Evolutionary conservation across 495 filamentous ascomycete species (phyloP).

Genomic region (Aspergillus leporis): DNA sequence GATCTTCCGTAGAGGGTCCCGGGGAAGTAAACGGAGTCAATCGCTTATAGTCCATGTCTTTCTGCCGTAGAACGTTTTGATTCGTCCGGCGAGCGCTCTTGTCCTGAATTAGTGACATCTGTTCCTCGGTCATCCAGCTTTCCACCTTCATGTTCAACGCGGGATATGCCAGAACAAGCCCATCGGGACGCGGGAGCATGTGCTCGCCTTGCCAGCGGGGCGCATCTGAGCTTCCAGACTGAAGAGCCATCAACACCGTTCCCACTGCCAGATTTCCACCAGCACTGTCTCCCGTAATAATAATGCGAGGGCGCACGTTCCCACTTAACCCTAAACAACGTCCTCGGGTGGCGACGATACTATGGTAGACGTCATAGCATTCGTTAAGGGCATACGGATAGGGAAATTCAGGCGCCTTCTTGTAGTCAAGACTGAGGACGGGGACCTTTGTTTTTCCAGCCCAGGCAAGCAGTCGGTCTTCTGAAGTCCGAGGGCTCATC

Average conservation of each 20-base stretch:
- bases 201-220: slow-evolving; percentile 58
- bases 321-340: slow-evolving; percentile 85
- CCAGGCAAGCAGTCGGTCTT: slow-evolving; percentile 91
- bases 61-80: slow-evolving; percentile 69
- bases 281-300: slow-evolving; percentile 88
- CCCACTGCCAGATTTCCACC: slow-evolving; percentile 88
- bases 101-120: slow-evolving; percentile 91
- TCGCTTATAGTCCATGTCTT: slow-evolving; percentile 68
- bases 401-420: slow-evolving; percentile 90
- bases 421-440: slow-evolving; percentile 88
- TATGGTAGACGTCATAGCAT: slow-evolving; percentile 91
- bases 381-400: slow-evolving; percentile 96
- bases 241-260: slow-evolving; percentile 81
- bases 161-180: slow-evolving; percentile 84
- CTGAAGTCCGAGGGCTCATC: slow-evolving; percentile 87
- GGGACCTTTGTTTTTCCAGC: slow-evolving; percentile 81
- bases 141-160: slow-evolving; percentile 92
- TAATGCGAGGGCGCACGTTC: slow-evolving; percentile 64
- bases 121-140: slow-evolving; percentile 99
- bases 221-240: slow-evolving; percentile 60
- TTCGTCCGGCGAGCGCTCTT: slow-evolving; percentile 76
- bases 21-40: slow-evolving; percentile 64
- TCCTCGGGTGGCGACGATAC: slow-evolving; percentile 72
- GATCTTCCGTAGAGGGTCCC: slow-evolving; percentile 59
- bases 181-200: slow-evolving; percentile 73